Evolutionary conservation across 805 yeast species (phyloP).

Genomic region (Candida piceae): DNA sequence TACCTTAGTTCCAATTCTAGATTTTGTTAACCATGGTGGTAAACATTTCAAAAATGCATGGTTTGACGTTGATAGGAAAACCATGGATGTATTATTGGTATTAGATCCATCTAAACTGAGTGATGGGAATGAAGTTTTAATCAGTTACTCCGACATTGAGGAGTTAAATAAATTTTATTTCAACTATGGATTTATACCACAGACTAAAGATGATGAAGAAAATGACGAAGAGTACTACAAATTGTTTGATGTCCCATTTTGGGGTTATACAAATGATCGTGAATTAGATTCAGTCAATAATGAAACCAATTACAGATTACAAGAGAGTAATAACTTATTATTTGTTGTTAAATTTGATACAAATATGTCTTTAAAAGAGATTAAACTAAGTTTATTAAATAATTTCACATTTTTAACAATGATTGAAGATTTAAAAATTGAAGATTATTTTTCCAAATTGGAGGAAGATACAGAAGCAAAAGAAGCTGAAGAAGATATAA

Average conservation of each 20-base stretch:
- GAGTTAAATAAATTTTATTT: slow-evolving; percentile 36
- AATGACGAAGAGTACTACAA: slow-evolving; percentile 6
- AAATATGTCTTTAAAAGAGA: slow-evolving; percentile 11
- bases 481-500: slow-evolving; percentile 17
- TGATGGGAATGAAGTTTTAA: slow-evolving; percentile 33
- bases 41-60: slow-evolving; percentile 38
- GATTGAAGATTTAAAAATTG: slow-evolving; percentile 20
- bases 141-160: slow-evolving; percentile 40
- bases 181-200: slow-evolving; percentile 46
- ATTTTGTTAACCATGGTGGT: slow-evolving; percentile 55
- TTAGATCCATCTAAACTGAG: slow-evolving; percentile 16
- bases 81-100: slow-evolving; percentile 39
- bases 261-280: slow-evolving; percentile 23
- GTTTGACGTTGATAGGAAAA: slow-evolving; percentile 52
- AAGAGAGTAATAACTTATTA: slow-evolving; percentile 37
- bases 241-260: slow-evolving; percentile 33
- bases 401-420: slow-evolving; percentile 32
- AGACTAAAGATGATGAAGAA: neutral
- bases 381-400: slow-evolving; percentile 27
- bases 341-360: slow-evolving; percentile 27
- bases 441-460: slow-evolving; percentile 7
- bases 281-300: neutral
- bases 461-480: slow-evolving; percentile 37
- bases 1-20: slow-evolving; percentile 61
- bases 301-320: slow-evolving; percentile 28